A percentile compares a stretch with the other conserved stretches of the same genome.
Evolutionary conservation across 2,329 filamentous ascomycete genomes (phyloP).

Genomic region (Cytospora piceae): DNA sequence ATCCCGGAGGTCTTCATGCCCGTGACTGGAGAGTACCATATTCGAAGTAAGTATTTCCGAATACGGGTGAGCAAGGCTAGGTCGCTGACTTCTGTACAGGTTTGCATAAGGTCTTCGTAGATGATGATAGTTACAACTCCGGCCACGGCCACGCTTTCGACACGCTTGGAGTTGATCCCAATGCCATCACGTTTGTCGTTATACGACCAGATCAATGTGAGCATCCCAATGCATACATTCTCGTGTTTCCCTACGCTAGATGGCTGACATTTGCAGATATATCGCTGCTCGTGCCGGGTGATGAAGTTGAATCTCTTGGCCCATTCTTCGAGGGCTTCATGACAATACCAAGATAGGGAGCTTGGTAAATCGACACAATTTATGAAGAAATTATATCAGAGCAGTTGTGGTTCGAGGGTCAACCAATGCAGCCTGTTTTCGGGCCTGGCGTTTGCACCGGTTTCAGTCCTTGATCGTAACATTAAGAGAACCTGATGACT

Average conservation of each 20-base stretch:
- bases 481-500: no score
- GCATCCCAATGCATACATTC: conserved; percentile 30
- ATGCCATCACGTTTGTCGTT: conserved; percentile 52
- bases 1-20: conserved; percentile 63
- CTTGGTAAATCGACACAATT: background rate
- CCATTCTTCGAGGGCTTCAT: conserved; percentile 36
- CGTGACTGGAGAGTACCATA: conserved; percentile 56
- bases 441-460: no score
- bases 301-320: conserved; percentile 28
- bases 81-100: conserved; percentile 44
- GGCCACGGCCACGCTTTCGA: conserved; percentile 62
- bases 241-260: no score
- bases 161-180: conserved; percentile 54
- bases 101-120: conserved; percentile 61
- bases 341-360: background rate
- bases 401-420: no score
- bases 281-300: conserved; percentile 34
- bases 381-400: no score
- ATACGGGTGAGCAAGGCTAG: background rate
- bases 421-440: no score
- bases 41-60: conserved; percentile 47
- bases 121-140: conserved; percentile 58
- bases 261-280: conserved; percentile 33
- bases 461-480: no score
- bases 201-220: conserved; percentile 66